phyloP scores from a whole-genome alignment of 192 early-diverging fungal species.

The Paraglomus brasilianum region DNA sequence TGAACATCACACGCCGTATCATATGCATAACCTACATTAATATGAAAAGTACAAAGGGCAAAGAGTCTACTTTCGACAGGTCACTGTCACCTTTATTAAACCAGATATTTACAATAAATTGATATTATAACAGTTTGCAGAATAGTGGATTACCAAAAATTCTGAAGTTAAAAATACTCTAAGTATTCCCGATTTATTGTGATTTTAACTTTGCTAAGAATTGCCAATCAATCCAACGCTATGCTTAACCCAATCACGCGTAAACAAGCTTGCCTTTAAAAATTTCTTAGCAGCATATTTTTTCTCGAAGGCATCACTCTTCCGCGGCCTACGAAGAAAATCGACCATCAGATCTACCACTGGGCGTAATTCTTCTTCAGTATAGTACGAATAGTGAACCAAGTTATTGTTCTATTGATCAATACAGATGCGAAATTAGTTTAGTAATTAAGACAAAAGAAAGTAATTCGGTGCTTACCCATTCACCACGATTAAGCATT shows the following conservation, averaged over 20 bases:
- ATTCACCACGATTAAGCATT: constrained; percentile 72
- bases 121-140: too few relatives aligned
- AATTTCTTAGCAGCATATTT: constrained; percentile 85
- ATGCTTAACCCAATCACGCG: constrained; percentile 79
- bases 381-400: constrained; percentile 78
- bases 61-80: too few relatives aligned
- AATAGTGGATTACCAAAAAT: too few relatives aligned
- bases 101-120: too few relatives aligned
- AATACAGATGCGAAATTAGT: neutral
- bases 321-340: constrained; percentile 54
- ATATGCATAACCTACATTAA: too few relatives aligned
- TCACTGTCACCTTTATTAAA: too few relatives aligned
- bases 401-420: constrained; percentile 58
- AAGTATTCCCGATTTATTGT: too few relatives aligned
- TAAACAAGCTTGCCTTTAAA: constrained; percentile 80
- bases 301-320: constrained; percentile 69
- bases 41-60: too few relatives aligned
- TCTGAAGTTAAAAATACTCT: too few relatives aligned
- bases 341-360: constrained; percentile 69
- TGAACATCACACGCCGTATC: too few relatives aligned
- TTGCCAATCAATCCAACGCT: too few relatives aligned
- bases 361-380: constrained; percentile 62
- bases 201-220: too few relatives aligned
- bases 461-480: constrained; percentile 53
- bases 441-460: neutral